Evolutionary conservation across 495 filamentous ascomycete genomes (phyloP).

Genomic region (Penicillium desertorum): DNA sequence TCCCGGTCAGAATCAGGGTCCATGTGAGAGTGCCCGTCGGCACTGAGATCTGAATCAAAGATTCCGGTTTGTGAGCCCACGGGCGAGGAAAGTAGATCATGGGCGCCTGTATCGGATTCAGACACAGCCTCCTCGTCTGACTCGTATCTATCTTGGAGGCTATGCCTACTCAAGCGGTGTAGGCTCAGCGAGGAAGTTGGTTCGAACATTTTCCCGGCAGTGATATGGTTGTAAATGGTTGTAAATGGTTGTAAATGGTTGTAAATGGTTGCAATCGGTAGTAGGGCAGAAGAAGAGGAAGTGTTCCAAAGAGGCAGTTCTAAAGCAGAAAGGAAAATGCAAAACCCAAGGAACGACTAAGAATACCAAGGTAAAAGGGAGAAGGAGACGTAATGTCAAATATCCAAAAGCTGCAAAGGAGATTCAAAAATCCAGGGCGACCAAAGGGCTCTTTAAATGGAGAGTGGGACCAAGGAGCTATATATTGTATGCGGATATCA

Average conservation of each 20-base stretch:
- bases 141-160: constrained; percentile 42
- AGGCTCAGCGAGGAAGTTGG: constrained; percentile 30
- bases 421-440: constrained; percentile 14
- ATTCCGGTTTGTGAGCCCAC: constrained; percentile 28
- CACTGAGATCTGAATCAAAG: constrained; percentile 37
- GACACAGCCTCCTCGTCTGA: constrained; percentile 49
- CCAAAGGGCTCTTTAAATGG: constrained; percentile 22
- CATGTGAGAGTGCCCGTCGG: constrained; percentile 30
- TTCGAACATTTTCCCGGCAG: constrained; percentile 34
- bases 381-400: constrained; percentile 11
- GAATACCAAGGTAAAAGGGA: constrained; percentile 8
- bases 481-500: too few relatives aligned
- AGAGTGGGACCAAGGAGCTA: constrained; percentile 19
- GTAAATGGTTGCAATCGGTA: neutral
- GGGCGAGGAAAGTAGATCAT: constrained; percentile 38
- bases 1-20: constrained; percentile 32
- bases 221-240: neutral
- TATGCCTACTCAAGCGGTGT: constrained; percentile 39
- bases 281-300: constrained; percentile 3
- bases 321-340: neutral
- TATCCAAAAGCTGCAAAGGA: constrained; percentile 19
- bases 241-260: too few relatives aligned
- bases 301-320: constrained; percentile 3
- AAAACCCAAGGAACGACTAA: constrained; percentile 1
- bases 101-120: constrained; percentile 39